A percentile compares a stretch with the other conserved stretches of the same genome.
Evolutionary conservation across 345 rosid species (phyloP).

Genomic region (Sonneratia caseolaris): DNA sequence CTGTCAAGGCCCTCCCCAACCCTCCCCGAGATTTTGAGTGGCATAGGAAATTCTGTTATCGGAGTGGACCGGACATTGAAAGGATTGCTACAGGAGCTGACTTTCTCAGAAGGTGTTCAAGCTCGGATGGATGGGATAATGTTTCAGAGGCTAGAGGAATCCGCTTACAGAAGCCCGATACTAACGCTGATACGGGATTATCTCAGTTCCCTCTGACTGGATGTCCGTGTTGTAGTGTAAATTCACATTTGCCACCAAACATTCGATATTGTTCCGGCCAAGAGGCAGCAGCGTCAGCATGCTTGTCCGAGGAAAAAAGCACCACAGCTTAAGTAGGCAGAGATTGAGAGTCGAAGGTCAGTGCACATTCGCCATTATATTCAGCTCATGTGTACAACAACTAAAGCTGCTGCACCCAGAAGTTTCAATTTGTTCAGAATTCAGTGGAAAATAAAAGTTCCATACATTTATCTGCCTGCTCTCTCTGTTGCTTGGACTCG

Average conservation of each 20-base stretch:
- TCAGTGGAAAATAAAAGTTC: not conserved
- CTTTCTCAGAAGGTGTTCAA: slow-evolving; percentile 53
- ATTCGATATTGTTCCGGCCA: not conserved
- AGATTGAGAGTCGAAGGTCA: not conserved
- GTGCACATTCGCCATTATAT: not conserved
- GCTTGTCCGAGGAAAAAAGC: not conserved
- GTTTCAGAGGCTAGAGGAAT: slow-evolving; percentile 57
- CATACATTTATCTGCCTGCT: not conserved
- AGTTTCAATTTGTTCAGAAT: not conserved
- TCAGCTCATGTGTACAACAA: not conserved
- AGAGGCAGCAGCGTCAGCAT: not conserved
- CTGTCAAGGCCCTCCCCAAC: slow-evolving; percentile 68
- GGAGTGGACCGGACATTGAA: slow-evolving; percentile 61
- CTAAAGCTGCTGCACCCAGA: not conserved
- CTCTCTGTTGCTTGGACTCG: not conserved
- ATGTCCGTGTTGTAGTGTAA: not conserved
- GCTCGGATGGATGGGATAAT: slow-evolving; percentile 89
- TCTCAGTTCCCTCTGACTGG: slow-evolving; percentile 49
- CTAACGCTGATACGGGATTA: slow-evolving; percentile 54
- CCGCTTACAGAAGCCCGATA: slow-evolving; percentile 43
- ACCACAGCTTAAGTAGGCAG: not conserved
- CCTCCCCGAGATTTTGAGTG: slow-evolving; percentile 61
- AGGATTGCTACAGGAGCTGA: slow-evolving; percentile 47
- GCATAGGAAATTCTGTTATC: slow-evolving; percentile 53
- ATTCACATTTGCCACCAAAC: not conserved